Percentiles rank a stretch among this genome's conserved stretches.
Conservation (phyloP, 208 protist species). For the Leishmania tarentolae region DNA sequence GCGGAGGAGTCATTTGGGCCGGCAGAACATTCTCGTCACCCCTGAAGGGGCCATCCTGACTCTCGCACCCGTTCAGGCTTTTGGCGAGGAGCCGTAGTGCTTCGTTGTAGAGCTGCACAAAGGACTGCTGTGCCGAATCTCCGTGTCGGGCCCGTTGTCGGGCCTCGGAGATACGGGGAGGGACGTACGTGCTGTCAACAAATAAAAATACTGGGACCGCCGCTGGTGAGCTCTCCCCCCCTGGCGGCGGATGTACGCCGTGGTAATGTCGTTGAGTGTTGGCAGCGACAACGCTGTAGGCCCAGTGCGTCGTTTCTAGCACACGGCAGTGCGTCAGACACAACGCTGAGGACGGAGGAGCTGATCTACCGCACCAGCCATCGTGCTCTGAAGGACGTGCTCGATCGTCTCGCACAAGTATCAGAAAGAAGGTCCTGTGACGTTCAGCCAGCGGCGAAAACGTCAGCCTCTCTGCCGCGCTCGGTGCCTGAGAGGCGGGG, state of each 20-base stretch:
- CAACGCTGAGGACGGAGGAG: background rate
- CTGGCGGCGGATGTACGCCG: background rate
- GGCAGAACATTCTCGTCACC: background rate
- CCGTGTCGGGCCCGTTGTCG: slow-evolving; percentile 7
- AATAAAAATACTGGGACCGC: slow-evolving; percentile 24
- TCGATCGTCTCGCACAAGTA: slow-evolving; percentile 2
- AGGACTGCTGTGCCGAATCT: slow-evolving; percentile 2
- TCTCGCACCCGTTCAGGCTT: background rate
- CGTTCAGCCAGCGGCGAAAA: background rate
- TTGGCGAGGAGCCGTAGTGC: slow-evolving; percentile 12
- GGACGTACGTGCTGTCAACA: slow-evolving; percentile 20
- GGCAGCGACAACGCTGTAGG: slow-evolving; percentile 26
- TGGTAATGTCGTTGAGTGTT: background rate
- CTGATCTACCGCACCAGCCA: background rate
- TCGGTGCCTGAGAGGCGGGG: background rate
- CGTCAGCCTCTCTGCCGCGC: background rate
- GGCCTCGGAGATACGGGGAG: slow-evolving; percentile 9
- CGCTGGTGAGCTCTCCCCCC: background rate
- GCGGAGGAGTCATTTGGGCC: background rate
- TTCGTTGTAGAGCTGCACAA: slow-evolving; percentile 17
- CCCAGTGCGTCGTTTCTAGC: slow-evolving; percentile 29
- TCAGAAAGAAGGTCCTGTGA: slow-evolving; percentile 1
- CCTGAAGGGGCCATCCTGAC: background rate
- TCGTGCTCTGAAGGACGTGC: background rate
- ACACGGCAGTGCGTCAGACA: background rate